These are phyloP conservation scores for Eimeria acervulina DNA, from an alignment of 169 alveolate genomes.

Conservation along the genomic window DNA sequence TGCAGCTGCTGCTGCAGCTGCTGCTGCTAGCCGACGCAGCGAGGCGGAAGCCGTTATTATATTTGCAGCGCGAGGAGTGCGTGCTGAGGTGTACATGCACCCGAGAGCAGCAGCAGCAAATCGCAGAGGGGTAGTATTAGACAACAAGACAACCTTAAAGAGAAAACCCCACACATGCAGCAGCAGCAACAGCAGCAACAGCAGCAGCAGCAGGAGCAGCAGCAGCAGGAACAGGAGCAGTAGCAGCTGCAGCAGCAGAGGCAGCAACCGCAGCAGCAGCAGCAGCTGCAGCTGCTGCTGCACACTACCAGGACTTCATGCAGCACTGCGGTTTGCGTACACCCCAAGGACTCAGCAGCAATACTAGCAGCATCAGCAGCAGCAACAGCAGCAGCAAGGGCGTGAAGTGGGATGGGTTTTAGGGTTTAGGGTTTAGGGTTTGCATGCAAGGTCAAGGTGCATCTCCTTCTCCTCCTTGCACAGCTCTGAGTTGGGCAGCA, in stretches of 20 bases:
- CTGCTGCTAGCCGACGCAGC: not conserved
- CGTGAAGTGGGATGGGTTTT: not conserved
- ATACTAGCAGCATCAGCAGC: not conserved
- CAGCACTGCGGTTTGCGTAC: not conserved
- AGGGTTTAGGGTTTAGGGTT: constrained; percentile 33
- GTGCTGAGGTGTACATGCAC: constrained; percentile 43
- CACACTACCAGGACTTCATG: not conserved
- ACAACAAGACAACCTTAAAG: not conserved
- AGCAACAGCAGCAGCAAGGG: constrained; percentile 62
- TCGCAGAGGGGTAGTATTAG: not conserved
- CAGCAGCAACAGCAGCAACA: constrained; percentile 47
- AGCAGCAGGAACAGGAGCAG: not conserved
- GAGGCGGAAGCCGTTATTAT: not conserved
- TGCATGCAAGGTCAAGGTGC: not conserved
- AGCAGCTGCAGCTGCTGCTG: not conserved
- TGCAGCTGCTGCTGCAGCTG: not conserved
- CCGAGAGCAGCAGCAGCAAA: constrained; percentile 44
- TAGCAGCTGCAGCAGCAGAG: not conserved
- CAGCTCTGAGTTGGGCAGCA: not conserved
- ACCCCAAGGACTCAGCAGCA: not conserved
- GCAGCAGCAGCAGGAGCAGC: constrained; percentile 20
- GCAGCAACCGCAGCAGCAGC: not conserved
- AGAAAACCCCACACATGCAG: constrained; percentile 16
- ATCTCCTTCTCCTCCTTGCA: not conserved
- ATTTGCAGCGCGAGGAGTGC: not conserved